Conservation (phyloP, 495 filamentous ascomycete species). For the Cercophora samala region DNA sequence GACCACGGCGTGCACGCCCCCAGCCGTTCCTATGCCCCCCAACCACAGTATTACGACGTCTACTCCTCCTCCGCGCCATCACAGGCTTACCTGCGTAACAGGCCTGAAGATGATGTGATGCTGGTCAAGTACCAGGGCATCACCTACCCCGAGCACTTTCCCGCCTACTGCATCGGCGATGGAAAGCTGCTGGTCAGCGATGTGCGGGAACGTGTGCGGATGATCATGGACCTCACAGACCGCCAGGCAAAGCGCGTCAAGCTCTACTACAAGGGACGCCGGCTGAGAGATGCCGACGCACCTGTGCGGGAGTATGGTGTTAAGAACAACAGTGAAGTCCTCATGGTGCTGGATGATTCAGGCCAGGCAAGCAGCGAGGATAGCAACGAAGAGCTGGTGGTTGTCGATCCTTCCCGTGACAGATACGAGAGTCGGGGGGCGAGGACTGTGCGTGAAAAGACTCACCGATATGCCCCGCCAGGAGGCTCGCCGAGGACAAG, state of each 20-base stretch:
- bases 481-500: constrained; percentile 27
- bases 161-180: constrained; percentile 76
- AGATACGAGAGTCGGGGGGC: constrained; percentile 7
- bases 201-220: constrained; percentile 61
- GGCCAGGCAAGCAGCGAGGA: constrained; percentile 50
- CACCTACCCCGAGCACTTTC: constrained; percentile 75
- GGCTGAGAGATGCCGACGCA: constrained; percentile 62
- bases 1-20: constrained; percentile 28
- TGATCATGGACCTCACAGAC: constrained; percentile 58
- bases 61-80: constrained; percentile 27
- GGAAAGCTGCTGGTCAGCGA: constrained; percentile 66
- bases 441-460: not conserved
- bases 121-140: constrained; percentile 67
- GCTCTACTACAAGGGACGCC: constrained; percentile 78
- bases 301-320: constrained; percentile 70
- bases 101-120: constrained; percentile 68
- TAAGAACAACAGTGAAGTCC: constrained; percentile 74
- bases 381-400: constrained; percentile 47
- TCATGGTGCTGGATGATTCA: constrained; percentile 51
- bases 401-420: constrained; percentile 34
- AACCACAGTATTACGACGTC: constrained; percentile 33
- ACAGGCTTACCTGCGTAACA: constrained; percentile 26
- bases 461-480: constrained; percentile 10
- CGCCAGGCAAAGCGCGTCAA: constrained; percentile 56
- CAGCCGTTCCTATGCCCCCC: constrained; percentile 34